These are phyloP conservation scores for Aspergillaceae sp. DNA, from an alignment of 2,329 filamentous ascomycete genomes.

Conservation along the genomic window DNA sequence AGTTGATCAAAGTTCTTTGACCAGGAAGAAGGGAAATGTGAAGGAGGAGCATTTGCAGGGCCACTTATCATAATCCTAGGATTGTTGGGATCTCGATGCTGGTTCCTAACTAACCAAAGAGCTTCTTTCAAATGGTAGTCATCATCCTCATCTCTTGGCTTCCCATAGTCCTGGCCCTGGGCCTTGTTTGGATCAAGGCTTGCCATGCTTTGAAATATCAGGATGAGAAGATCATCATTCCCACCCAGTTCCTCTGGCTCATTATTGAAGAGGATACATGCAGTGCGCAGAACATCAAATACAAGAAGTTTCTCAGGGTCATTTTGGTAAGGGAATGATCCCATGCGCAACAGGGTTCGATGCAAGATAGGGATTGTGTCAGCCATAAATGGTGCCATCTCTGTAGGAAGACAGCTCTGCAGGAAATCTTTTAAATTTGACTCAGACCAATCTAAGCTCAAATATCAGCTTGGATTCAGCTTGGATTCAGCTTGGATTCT, in stretches of 20 bases:
- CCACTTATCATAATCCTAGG: not conserved
- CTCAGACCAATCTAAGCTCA: not conserved
- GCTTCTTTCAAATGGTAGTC: not conserved
- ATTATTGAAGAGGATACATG: not conserved
- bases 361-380: constrained; percentile 1
- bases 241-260: not conserved
- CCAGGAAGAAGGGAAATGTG: not conserved
- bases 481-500: not conserved
- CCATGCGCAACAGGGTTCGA: not conserved
- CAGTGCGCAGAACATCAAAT: not conserved
- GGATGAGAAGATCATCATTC: not conserved
- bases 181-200: not conserved
- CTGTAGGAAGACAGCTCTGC: not conserved
- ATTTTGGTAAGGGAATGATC: constrained; percentile 2
- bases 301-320: not conserved
- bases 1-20: not conserved
- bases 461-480: not conserved
- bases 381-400: not conserved
- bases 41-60: not conserved
- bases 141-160: not conserved
- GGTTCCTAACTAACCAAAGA: not conserved
- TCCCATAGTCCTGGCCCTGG: not conserved
- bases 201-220: not conserved
- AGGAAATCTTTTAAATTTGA: not conserved
- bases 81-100: not conserved